These are phyloP conservation scores for Fusarium continuum DNA, from an alignment of 2,329 filamentous ascomycete genomes.

Conservation along the genomic window DNA sequence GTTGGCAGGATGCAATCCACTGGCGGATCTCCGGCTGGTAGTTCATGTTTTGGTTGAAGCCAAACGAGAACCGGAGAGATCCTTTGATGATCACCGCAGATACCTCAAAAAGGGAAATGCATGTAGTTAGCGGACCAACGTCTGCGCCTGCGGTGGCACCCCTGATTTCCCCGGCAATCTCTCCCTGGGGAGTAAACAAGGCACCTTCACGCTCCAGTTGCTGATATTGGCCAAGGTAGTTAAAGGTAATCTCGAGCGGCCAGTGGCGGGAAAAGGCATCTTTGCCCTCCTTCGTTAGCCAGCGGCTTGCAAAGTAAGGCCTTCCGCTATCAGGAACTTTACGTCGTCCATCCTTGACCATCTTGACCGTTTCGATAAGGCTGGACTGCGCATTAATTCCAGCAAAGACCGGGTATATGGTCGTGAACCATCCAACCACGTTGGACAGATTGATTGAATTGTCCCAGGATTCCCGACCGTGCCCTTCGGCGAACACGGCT, in stretches of 20 bases:
- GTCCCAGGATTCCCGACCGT: conserved; percentile 49
- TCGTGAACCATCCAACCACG: conserved; percentile 53
- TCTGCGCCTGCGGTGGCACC: conserved; percentile 26
- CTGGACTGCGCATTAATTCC: background rate
- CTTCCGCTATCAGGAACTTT: conserved; percentile 22
- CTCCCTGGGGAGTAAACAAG: conserved; percentile 32
- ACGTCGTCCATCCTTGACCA: conserved; percentile 32
- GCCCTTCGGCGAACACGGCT: conserved; percentile 48
- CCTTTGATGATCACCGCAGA: conserved; percentile 56
- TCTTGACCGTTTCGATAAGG: conserved; percentile 25
- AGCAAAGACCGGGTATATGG: conserved; percentile 45
- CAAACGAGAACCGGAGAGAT: conserved; percentile 54
- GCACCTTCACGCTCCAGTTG: conserved; percentile 43
- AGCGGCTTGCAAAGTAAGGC: conserved; percentile 35
- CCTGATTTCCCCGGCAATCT: conserved; percentile 29
- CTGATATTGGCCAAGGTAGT: conserved; percentile 44
- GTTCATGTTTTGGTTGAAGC: conserved; percentile 54
- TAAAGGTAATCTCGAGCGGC: conserved; percentile 42
- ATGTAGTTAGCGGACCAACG: conserved; percentile 15
- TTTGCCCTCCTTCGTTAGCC: conserved; percentile 16
- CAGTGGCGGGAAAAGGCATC: conserved; percentile 25
- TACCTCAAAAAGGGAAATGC: conserved; percentile 59
- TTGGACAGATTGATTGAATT: conserved; percentile 43
- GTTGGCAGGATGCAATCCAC: conserved; percentile 27
- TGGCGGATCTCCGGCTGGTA: conserved; percentile 51